These are phyloP conservation scores for Brasilioporus rufonigricans DNA, from an alignment of 768 basidiomycete genomes.

Conservation along the genomic window DNA sequence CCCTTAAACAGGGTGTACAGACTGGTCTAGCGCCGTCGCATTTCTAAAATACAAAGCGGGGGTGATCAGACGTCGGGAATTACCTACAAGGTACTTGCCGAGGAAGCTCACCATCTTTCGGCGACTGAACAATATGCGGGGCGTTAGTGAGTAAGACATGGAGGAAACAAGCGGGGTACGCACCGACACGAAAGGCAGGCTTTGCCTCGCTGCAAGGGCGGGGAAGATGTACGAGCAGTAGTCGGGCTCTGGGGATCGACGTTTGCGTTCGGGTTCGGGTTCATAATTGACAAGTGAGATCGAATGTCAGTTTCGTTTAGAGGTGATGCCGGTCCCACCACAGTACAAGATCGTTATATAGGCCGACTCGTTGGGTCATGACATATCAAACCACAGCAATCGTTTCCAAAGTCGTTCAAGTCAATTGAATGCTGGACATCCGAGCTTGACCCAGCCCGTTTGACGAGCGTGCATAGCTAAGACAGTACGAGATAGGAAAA, in stretches of 20 bases:
- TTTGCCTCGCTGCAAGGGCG: constrained; percentile 43
- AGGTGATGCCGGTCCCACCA: neutral
- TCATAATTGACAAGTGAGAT: neutral
- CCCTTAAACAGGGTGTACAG: constrained; percentile 60
- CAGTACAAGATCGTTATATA: constrained; percentile 12
- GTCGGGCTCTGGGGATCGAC: constrained; percentile 4
- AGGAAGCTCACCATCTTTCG: constrained; percentile 43
- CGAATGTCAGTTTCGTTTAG: neutral
- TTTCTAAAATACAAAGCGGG: constrained; percentile 43
- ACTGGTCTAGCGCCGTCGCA: constrained; percentile 65
- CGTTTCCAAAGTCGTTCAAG: neutral
- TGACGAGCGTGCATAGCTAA: neutral
- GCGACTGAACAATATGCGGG: constrained; percentile 33
- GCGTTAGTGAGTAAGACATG: neutral
- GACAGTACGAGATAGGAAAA: neutral
- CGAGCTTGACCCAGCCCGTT: no score
- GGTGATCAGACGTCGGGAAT: neutral
- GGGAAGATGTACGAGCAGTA: neutral
- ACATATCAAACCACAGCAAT: neutral
- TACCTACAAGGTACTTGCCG: no score
- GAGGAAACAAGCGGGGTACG: constrained; percentile 8
- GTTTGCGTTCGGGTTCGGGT: neutral
- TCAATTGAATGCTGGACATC: neutral
- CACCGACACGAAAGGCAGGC: constrained; percentile 55
- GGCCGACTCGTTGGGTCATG: neutral